These are phyloP conservation scores for Globisporangium barbulae DNA, from an alignment of 352 stramenopile genomes.

Conservation along the genomic window DNA sequence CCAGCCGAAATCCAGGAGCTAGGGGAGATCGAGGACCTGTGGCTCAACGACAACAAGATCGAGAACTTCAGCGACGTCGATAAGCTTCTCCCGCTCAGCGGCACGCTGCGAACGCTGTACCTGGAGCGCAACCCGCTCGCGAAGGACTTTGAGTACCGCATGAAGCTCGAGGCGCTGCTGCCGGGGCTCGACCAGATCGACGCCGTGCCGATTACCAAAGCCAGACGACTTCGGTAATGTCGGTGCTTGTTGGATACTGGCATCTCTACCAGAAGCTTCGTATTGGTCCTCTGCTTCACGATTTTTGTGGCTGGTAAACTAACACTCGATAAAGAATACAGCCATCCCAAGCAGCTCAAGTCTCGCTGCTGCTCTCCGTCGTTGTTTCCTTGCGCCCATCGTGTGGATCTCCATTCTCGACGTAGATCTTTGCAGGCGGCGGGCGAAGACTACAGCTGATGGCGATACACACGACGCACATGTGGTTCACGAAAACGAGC, in stretches of 20 bases:
- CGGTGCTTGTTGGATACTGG: background rate
- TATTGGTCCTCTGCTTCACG: background rate
- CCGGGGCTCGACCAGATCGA: constrained; percentile 95
- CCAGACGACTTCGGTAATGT: constrained; percentile 28
- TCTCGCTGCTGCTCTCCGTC: constrained; percentile 10
- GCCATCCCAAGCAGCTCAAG: background rate
- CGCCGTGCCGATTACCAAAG: constrained; percentile 70
- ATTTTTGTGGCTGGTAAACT: constrained; percentile 5
- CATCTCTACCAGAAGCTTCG: background rate
- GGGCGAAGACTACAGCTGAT: constrained; percentile 51
- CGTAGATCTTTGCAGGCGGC: constrained; percentile 53
- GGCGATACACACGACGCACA: constrained; percentile 54
- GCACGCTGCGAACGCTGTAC: constrained; percentile 90
- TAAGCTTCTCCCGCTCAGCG: constrained; percentile 67
- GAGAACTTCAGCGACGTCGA: constrained; percentile 60
- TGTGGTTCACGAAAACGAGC: constrained; percentile 45
- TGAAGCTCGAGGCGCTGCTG: constrained; percentile 87
- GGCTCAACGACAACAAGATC: constrained; percentile 74
- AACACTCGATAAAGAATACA: background rate
- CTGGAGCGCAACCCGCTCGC: constrained; percentile 95
- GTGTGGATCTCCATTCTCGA: constrained; percentile 35
- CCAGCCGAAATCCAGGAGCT: constrained; percentile 40
- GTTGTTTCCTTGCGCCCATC: constrained; percentile 15
- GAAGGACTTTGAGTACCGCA: constrained; percentile 94
- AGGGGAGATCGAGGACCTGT: constrained; percentile 65